Evolutionary conservation across 2,329 filamentous ascomycete genomes (phyloP), one percentile per base, ranked within the genome.

Genomic region (Botrytis squamosa): DNA sequence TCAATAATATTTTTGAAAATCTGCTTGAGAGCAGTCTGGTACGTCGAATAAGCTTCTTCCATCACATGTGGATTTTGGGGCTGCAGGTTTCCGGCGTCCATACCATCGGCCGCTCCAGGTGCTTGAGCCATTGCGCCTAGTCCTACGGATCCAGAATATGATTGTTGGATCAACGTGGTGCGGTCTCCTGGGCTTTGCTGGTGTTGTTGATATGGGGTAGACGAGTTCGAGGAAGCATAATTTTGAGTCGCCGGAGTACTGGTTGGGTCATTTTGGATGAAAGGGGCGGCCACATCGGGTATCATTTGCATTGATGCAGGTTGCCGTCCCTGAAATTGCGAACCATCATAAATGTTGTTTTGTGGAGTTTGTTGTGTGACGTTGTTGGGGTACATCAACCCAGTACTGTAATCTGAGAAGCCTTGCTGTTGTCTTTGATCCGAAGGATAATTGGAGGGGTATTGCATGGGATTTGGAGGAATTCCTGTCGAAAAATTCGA

Each of bases 341-440:
- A 88, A 81, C 91, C 89, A 81, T 95, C 92, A 85, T 97, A 97
- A 84, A 91, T 86, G 85, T 89, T 82, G 84, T 85, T 85, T 83
- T 89, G 88, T 76, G 86, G 84, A 75, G 85, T 85, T 80, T 89
- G 85, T 81, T 91, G 90, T 81, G 87, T 85, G 80, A 95, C 91
- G 84, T 90, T 91, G 85, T 96, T 91, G n/a, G 52, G 52, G 85
- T 97, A 97, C 88, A 96, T 91, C 85, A 95, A 90, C 76, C 89
- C 88, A 71, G 90, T 83, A 79, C 85, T 90, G 85, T 88, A 92
- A 81, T 78, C 85, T 82, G 84, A 83, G 79, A 89, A 90, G 77
- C 82, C 82, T 78, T 87, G 87, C 75, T 86, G 83, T 83, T 82
- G 82, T 62, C 88, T 86, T 77, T 87, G 86, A 75, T 90, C 89